Conservation (phyloP, 2,329 filamentous ascomycete genomes). For the Dryadomyces sulphureus region DNA sequence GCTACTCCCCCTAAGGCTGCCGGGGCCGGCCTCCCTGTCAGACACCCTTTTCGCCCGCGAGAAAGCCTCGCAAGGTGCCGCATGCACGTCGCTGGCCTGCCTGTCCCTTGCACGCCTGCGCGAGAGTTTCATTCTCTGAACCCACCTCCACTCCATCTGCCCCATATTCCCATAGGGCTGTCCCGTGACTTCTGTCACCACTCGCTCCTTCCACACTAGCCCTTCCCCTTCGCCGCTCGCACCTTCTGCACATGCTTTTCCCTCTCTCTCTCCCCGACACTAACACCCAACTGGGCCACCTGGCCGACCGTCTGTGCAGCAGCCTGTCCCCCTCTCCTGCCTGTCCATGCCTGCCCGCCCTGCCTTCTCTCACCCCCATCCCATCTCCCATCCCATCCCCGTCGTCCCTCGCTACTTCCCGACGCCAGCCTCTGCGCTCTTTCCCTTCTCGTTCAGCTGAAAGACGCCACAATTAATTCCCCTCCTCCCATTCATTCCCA, state of each 20-base stretch:
- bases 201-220: too few relatives aligned
- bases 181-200: neutral
- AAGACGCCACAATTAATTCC: neutral
- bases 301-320: neutral
- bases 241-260: neutral
- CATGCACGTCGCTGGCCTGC: too few relatives aligned
- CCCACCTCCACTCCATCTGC: too few relatives aligned
- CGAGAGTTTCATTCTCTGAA: too few relatives aligned
- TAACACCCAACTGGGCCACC: slow-evolving; percentile 1
- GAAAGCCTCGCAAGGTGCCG: too few relatives aligned
- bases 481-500: neutral
- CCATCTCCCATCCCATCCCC: neutral
- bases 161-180: too few relatives aligned
- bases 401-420: neutral
- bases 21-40: too few relatives aligned
- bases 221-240: too few relatives aligned
- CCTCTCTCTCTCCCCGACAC: neutral
- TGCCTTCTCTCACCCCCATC: neutral
- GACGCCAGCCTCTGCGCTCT: neutral
- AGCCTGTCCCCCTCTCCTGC: neutral
- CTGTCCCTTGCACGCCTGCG: too few relatives aligned
- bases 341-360: neutral
- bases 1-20: too few relatives aligned
- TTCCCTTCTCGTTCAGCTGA: neutral
- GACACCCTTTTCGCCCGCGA: too few relatives aligned